Base-by-base conservation (phyloP, 164 flowering plant species). In the Chimonanthus salicifolius region DNA sequence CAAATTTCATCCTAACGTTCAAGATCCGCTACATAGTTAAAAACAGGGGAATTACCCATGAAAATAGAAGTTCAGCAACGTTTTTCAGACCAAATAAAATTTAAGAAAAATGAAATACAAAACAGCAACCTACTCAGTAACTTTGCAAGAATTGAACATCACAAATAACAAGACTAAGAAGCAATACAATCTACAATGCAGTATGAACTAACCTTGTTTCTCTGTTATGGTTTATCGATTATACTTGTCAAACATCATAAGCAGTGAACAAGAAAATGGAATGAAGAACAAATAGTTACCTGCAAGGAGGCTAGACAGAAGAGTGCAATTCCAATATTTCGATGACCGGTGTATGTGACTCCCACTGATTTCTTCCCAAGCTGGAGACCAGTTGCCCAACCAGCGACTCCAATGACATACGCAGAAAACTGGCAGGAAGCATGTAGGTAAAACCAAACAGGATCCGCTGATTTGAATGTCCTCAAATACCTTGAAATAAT, bases 391-490 rank as follows among this genome's bases (percentile, higher is more conserved):
- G 94, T 91, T 16, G 66, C 93, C 93, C 94, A 90, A 5, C 97
- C 98, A 45, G 94, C 92, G 43, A 90, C 92, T 49, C 98, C 98
- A 64, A 93, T 78, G 64, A 81, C 84, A 74, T 88, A 93, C 4
- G 86, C 92, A 33, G 90, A 86, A 11, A 80, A 8, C 65, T 91
- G 98, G 82, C 93, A 93, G 70, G 68, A 70, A 6, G 77, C 82
- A 80, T 93, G 98, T 45, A 88, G 85, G 81, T 93, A 90, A 76
- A 93, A 91, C 98, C 98, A 93, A 2, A 89, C 89, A 3, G 97
- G 97, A 74, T 89, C 91, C 1, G 90, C 92, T 6, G 86, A 82
- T 71, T 80, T 75, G 70, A 90, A 85, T 10, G 83, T 71, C 63
- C 83, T 88, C 73, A 90, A 0, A 75, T 91, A 89, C 79, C 98